phyloP scores from a whole-genome alignment of 2,329 filamentous ascomycete genomes.

The Sporothrix globosa region DNA sequence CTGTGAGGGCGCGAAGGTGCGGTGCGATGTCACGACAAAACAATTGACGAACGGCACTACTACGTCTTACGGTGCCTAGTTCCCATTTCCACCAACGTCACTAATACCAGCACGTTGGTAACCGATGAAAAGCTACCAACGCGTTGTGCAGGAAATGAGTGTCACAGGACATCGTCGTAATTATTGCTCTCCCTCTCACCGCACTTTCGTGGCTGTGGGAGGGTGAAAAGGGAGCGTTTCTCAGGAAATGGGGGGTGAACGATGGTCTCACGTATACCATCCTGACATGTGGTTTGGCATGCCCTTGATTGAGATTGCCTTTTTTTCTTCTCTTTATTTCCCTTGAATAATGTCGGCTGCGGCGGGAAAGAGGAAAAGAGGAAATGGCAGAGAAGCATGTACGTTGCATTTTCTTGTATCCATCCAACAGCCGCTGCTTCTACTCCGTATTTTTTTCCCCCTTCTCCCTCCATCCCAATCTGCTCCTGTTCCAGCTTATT shows the following conservation, averaged over 20 bases:
- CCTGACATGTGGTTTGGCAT: not conserved
- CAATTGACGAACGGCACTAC: not conserved
- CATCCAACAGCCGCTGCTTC: not conserved
- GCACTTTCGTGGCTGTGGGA: conserved; percentile 19
- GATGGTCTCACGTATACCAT: conserved; percentile 4
- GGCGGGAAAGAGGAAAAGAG: conserved; percentile 20
- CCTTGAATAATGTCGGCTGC: conserved; percentile 21
- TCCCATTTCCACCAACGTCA: not conserved
- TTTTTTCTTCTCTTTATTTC: too few relatives aligned
- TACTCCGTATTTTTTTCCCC: not conserved
- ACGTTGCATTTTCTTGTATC: not conserved
- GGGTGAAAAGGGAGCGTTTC: not conserved
- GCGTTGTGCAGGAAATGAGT: not conserved
- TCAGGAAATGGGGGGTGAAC: not conserved
- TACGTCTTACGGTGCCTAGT: not conserved
- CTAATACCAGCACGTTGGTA: not conserved
- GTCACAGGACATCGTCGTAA: conserved; percentile 18
- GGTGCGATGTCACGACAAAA: not conserved
- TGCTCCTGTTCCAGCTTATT: not conserved
- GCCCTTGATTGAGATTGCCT: not conserved
- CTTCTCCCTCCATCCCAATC: not conserved
- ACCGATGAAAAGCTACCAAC: not conserved
- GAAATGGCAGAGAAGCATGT: not conserved
- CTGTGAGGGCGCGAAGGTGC: not conserved
- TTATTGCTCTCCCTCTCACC: conserved; percentile 20